Evolutionary conservation across 75 land plant species (phyloP).

Genomic region (Gnetum montanum): DNA sequence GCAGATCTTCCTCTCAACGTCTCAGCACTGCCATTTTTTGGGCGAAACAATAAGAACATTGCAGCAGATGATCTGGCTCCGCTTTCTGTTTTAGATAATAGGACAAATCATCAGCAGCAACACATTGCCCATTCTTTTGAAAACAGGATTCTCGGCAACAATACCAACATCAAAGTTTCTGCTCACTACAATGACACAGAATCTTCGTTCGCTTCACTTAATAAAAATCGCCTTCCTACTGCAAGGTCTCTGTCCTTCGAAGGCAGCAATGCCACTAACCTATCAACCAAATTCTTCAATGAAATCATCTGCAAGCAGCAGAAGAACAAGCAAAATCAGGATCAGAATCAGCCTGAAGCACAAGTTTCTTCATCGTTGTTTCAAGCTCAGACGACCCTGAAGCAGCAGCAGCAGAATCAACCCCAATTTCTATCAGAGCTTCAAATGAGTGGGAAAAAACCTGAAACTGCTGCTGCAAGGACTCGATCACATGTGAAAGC

Average conservation of each 20-base stretch:
- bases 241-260: constrained; percentile 13
- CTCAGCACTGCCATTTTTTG: constrained; percentile 42
- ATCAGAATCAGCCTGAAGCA: too few relatives aligned
- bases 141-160: neutral
- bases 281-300: too few relatives aligned
- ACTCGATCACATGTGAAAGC: neutral
- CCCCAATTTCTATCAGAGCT: neutral
- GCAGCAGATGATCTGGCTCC: too few relatives aligned
- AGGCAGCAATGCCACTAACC: neutral
- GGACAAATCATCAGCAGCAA: neutral
- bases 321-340: too few relatives aligned
- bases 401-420: neutral
- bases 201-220: neutral
- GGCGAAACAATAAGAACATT: constrained; percentile 9
- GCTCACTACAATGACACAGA: neutral
- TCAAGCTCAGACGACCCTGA: too few relatives aligned
- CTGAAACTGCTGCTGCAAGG: neutral
- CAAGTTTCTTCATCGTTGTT: neutral
- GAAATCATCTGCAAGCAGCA: too few relatives aligned
- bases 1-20: constrained; percentile 21
- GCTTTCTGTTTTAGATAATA: neutral
- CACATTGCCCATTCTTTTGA: neutral
- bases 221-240: neutral
- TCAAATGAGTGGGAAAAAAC: constrained; percentile 1
- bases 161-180: neutral